A percentile compares a stretch with the other conserved stretches of the same genome.
phyloP scores from a whole-genome alignment of 2,329 filamentous ascomycete genomes.

The Fusarium hostae region DNA sequence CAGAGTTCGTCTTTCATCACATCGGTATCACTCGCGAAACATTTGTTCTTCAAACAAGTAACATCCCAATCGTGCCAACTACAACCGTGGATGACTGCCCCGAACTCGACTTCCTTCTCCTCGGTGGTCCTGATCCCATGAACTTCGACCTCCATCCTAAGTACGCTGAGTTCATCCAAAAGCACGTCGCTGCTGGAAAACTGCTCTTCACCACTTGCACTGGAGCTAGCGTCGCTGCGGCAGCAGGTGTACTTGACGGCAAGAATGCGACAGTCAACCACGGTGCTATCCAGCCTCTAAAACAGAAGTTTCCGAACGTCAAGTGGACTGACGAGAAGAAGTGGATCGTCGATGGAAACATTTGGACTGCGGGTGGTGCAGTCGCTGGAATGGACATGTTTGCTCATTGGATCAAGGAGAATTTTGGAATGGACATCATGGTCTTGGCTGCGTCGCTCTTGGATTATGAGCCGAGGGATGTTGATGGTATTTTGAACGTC shows the following conservation, averaged over 20 bases:
- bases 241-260: conserved; percentile 55
- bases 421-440: conserved; percentile 47
- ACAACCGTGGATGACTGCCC: conserved; percentile 50
- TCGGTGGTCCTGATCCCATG: conserved; percentile 48
- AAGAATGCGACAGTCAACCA: conserved; percentile 57
- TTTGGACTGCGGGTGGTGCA: conserved; percentile 60
- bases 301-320: conserved; percentile 51
- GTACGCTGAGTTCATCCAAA: conserved; percentile 47
- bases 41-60: conserved; percentile 24
- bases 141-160: conserved; percentile 45
- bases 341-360: conserved; percentile 58
- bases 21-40: conserved; percentile 48
- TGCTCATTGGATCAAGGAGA: conserved; percentile 53
- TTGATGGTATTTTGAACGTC: conserved; percentile 45
- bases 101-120: conserved; percentile 51
- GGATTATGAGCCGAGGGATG: conserved; percentile 52
- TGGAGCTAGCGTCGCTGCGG: conserved; percentile 47
- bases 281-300: conserved; percentile 44
- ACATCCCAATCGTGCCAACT: conserved; percentile 44
- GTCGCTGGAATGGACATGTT: conserved; percentile 59
- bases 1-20: conserved; percentile 50
- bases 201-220: conserved; percentile 53
- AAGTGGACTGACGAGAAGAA: conserved; percentile 57
- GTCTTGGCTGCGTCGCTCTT: conserved; percentile 19
- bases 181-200: conserved; percentile 51